Conservation (phyloP, 2,329 filamentous ascomycete species). For the Aureobasidium sp. region DNA sequence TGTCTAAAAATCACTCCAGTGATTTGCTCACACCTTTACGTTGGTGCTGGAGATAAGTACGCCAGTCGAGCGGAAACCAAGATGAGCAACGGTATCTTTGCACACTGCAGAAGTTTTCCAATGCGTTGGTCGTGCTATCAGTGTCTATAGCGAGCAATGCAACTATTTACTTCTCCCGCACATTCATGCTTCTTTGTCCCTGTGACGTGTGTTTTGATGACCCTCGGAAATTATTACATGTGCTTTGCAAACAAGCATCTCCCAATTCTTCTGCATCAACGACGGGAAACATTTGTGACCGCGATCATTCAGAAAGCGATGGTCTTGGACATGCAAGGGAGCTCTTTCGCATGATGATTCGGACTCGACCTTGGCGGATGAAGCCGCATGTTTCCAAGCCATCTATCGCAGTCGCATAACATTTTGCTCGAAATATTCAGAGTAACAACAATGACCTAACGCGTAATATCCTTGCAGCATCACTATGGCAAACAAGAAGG, state of each 20-base stretch:
- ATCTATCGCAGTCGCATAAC: background rate
- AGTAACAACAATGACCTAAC: conserved; percentile 5
- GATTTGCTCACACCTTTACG: conserved; percentile 19
- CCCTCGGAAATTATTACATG: background rate
- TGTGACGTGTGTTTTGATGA: conserved; percentile 4
- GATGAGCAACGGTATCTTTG: background rate
- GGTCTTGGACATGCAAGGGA: conserved; percentile 5
- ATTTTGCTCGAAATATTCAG: background rate
- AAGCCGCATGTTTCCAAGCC: conserved; percentile 4
- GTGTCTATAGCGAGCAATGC: background rate
- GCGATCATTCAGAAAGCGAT: background rate
- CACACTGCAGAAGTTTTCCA: background rate
- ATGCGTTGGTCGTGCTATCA: background rate
- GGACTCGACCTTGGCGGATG: conserved; percentile 5
- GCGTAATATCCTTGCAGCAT: background rate
- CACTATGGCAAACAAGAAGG: conserved; percentile 38
- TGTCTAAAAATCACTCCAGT: conserved; percentile 19
- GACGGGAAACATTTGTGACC: background rate
- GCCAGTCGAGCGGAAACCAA: conserved; percentile 19
- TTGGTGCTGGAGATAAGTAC: conserved; percentile 18
- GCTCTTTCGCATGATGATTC: background rate
- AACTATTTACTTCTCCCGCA: background rate
- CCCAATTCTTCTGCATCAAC: background rate
- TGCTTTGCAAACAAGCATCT: background rate
- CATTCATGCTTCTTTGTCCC: background rate